These are phyloP conservation scores for Boletellus emodensis DNA, from an alignment of 768 basidiomycete genomes.

Conservation along the genomic window DNA sequence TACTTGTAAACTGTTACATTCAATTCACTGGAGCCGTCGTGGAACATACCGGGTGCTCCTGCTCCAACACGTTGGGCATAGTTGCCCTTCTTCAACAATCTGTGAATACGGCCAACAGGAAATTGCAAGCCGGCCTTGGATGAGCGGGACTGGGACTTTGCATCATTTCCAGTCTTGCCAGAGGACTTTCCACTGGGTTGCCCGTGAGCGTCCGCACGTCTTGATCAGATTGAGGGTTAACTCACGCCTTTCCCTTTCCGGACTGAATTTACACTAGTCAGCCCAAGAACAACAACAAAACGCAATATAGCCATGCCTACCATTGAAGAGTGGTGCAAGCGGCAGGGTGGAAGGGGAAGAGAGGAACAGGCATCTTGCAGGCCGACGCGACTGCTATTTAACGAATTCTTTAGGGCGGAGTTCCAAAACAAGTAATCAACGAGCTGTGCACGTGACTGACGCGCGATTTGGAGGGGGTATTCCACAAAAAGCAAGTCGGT, in stretches of 20 bases:
- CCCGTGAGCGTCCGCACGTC: neutral
- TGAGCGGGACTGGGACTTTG: conserved; percentile 66
- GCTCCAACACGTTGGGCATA: conserved; percentile 68
- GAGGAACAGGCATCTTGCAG: conserved; percentile 1
- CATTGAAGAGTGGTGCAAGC: conserved; percentile 26
- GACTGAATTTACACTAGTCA: conserved; percentile 33
- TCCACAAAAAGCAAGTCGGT: conserved; percentile 18
- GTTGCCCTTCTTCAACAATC: conserved; percentile 70
- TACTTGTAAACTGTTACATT: conserved; percentile 38
- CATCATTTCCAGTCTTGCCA: conserved; percentile 46
- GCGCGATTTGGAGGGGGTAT: conserved; percentile 9
- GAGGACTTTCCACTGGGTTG: conserved; percentile 42
- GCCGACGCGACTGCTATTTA: conserved; percentile 31
- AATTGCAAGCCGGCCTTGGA: conserved; percentile 62
- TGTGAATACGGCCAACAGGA: conserved; percentile 81
- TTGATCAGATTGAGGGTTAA: conserved; percentile 5
- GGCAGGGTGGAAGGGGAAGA: conserved; percentile 18
- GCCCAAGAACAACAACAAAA: neutral
- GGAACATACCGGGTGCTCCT: conserved; percentile 56
- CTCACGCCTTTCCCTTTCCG: conserved; percentile 55
- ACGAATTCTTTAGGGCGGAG: conserved; percentile 28
- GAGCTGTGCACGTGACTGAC: conserved; percentile 34
- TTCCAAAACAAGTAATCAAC: conserved; percentile 30
- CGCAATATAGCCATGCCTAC: conserved; percentile 15
- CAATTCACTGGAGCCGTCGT: neutral